Evolutionary conservation across 2,329 filamentous ascomycete species (phyloP).

Genomic region (Alternaria dauci): DNA sequence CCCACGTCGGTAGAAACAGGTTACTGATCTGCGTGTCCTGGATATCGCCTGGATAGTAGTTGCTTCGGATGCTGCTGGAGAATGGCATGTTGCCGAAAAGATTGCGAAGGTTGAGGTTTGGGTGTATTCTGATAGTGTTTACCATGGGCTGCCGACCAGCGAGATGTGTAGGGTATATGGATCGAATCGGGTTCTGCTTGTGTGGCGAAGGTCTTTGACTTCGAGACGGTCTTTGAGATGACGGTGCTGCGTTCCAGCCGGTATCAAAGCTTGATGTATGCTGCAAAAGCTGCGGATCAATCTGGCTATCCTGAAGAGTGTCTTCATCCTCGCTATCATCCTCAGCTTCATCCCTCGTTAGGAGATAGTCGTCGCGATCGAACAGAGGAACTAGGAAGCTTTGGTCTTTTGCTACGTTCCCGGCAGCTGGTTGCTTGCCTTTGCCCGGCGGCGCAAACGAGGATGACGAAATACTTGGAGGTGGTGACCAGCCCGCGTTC

Average conservation of each 20-base stretch:
- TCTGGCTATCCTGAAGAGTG: slow-evolving; percentile 10
- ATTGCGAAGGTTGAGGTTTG: slow-evolving; percentile 29
- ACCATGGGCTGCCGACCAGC: slow-evolving; percentile 30
- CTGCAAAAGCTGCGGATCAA: slow-evolving; percentile 25
- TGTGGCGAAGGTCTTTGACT: slow-evolving; percentile 18
- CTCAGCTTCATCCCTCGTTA: slow-evolving; percentile 20
- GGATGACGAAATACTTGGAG: slow-evolving; percentile 10
- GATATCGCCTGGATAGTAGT: slow-evolving; percentile 17
- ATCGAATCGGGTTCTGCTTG: slow-evolving; percentile 15
- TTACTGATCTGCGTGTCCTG: slow-evolving; percentile 25
- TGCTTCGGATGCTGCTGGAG: slow-evolving; percentile 20
- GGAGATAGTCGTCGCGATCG: slow-evolving; percentile 33
- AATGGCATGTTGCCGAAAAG: slow-evolving; percentile 30
- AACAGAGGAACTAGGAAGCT: slow-evolving; percentile 29
- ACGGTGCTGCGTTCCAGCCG: not conserved
- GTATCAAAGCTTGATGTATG: slow-evolving; percentile 12
- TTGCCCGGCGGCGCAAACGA: slow-evolving; percentile 10
- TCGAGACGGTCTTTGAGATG: slow-evolving; percentile 17
- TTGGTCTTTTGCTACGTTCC: not conserved
- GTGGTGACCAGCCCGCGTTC: slow-evolving; percentile 13
- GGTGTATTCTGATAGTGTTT: slow-evolving; percentile 32
- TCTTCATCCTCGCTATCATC: slow-evolving; percentile 19
- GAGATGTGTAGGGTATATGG: slow-evolving; percentile 30
- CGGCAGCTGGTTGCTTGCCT: slow-evolving; percentile 17
- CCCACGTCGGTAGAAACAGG: slow-evolving; percentile 34